A percentile compares a stretch with the other conserved stretches of the same genome.
phyloP scores from a whole-genome alignment of 163 green algal species.

The Volvox carteri region DNA sequence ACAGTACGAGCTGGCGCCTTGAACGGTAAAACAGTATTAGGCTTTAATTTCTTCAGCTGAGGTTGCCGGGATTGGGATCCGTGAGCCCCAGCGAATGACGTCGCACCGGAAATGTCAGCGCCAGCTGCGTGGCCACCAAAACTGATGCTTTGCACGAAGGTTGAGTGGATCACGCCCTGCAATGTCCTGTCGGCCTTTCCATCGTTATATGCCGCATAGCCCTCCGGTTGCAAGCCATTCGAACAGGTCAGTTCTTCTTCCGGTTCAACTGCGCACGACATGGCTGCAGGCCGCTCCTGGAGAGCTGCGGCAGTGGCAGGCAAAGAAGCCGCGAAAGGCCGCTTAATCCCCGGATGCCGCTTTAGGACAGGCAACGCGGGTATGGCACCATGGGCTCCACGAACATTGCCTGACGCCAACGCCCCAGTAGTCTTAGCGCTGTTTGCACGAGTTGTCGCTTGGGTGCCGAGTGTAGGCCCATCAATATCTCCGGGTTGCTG shows the following conservation, averaged over 20 bases:
- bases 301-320: neutral
- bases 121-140: too few relatives aligned
- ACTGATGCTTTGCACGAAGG: too few relatives aligned
- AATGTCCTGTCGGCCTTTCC: too few relatives aligned
- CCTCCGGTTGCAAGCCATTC: neutral
- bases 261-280: too few relatives aligned
- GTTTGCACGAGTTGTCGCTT: too few relatives aligned
- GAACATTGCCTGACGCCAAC: too few relatives aligned
- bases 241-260: too few relatives aligned
- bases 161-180: too few relatives aligned
- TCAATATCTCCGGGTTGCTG: neutral
- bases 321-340: neutral
- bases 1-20: conserved; percentile 6
- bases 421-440: too few relatives aligned
- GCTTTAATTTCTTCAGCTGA: conserved; percentile 13
- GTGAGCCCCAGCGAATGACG: neutral
- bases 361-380: neutral
- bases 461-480: neutral
- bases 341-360: conserved; percentile 8
- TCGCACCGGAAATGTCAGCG: neutral
- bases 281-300: neutral
- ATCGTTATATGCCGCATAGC: too few relatives aligned
- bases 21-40: neutral
- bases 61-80: neutral
- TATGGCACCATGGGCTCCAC: too few relatives aligned